Evolutionary conservation across 164 flowering plant species (phyloP), one percentile per base, ranked within the genome.

Genomic region (Berberis thunbergii): DNA sequence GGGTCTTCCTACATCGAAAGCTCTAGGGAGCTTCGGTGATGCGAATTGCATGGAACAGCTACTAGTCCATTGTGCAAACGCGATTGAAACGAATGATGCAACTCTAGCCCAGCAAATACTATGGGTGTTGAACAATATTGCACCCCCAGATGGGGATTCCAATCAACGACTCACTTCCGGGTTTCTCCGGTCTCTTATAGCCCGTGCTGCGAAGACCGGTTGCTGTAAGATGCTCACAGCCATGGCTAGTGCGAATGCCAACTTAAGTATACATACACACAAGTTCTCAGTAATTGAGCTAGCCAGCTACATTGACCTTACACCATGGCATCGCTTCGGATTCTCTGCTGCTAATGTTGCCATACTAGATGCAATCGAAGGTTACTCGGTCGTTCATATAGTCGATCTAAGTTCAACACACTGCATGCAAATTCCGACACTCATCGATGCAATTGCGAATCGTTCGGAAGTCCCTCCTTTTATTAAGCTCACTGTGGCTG

Each of bases 361-460:
- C 62, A 83, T 94, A 4, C 49, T 86, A 1, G 89, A 84, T 26
- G 95, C 87, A 3, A 74, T 76, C 3, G 87, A 84, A 52, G 86
- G 89, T 0, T 80, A 67, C 73, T 76, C 93, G 0, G 75, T 71
- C 4, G 67, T 94, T 8, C 99, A 89, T 64, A 79, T 94, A 7
- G 83, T 94, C 7, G 96, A 94, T 67, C 64, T 94, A 6, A 87
- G 99, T 71, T 68, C 77, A 7, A 84, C 96, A 0, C 97, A 89
- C 60, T 94, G 99, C 86, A 89, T 94, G 97, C 99, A 94, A 69
- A 86, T 87, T 43, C 99, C 99, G 0, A 94, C 99, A 1, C 77
- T 94, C 7, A 81, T 94, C 11, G 98, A 94, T 49, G 78, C 91
- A 4, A 74, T 94, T 2, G 76, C 96, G 1, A 80, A 62, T 4